Percentiles rank a stretch among this genome's conserved stretches.
Conservation (phyloP, 495 filamentous ascomycete genomes). For the Evernia prunastri region DNA sequence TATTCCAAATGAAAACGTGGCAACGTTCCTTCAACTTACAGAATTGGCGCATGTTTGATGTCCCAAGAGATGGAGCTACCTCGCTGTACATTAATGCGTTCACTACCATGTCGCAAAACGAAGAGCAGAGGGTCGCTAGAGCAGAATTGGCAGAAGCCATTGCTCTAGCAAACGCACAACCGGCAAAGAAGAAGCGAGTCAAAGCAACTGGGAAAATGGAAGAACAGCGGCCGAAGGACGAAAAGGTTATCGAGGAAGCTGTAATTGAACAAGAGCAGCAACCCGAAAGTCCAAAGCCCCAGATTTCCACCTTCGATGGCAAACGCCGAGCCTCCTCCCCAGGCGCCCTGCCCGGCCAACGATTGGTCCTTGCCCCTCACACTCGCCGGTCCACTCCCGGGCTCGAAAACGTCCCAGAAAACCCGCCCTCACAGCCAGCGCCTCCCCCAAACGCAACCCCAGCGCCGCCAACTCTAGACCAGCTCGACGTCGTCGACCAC, state of each 20-base stretch:
- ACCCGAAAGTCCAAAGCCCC: background rate
- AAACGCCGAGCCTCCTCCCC: slow-evolving; percentile 4
- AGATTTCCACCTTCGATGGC: background rate
- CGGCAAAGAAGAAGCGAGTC: slow-evolving; percentile 23
- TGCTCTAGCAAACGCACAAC: slow-evolving; percentile 18
- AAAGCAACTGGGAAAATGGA: slow-evolving; percentile 17
- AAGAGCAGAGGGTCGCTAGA: slow-evolving; percentile 17
- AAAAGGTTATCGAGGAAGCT: slow-evolving; percentile 18
- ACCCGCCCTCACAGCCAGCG: background rate
- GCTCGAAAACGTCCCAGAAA: background rate
- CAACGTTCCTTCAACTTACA: slow-evolving; percentile 16
- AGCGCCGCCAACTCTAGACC: background rate
- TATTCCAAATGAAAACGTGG: slow-evolving; percentile 26
- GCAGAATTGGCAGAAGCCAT: slow-evolving; percentile 20
- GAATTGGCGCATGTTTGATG: slow-evolving; percentile 14
- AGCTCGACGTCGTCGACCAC: background rate
- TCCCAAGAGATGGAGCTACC: slow-evolving; percentile 23
- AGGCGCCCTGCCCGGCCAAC: background rate
- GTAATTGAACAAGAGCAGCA: slow-evolving; percentile 6
- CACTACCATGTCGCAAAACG: slow-evolving; percentile 22
- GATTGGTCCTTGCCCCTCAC: background rate
- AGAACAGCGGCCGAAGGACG: slow-evolving; percentile 14
- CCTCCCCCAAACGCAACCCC: background rate
- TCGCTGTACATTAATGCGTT: slow-evolving; percentile 24
- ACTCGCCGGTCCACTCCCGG: background rate